These are phyloP conservation scores for Syncephalastrum contaminatum DNA, from an alignment of 371 early-diverging fungal genomes.

Conservation along the genomic window DNA sequence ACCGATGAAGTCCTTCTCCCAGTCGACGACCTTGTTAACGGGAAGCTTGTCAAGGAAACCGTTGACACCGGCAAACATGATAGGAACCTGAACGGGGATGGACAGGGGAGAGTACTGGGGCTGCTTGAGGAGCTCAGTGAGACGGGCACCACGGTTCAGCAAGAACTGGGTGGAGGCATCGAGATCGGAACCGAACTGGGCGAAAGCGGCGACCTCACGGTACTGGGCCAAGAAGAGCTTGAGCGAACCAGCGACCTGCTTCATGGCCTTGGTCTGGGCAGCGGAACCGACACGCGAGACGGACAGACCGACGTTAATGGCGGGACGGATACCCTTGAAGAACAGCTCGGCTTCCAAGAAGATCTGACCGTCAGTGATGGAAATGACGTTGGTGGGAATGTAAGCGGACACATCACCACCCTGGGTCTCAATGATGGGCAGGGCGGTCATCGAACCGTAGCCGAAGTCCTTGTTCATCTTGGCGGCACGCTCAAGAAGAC, in stretches of 20 bases:
- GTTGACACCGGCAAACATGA: slow-evolving; percentile 95
- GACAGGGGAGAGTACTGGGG: slow-evolving; percentile 91
- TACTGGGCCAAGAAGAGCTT: slow-evolving; percentile 98
- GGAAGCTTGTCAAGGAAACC: slow-evolving; percentile 97
- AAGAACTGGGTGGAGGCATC: slow-evolving; percentile 97
- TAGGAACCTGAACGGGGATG: slow-evolving; percentile 90
- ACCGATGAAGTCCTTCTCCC: slow-evolving; percentile 89
- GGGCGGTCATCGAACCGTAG: slow-evolving; percentile 91
- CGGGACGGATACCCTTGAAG: slow-evolving; percentile 98
- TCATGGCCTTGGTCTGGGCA: slow-evolving; percentile 98
- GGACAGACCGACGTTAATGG: slow-evolving; percentile 98
- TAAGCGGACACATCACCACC: slow-evolving; percentile 98
- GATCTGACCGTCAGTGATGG: slow-evolving; percentile 92
- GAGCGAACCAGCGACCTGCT: slow-evolving; percentile 96
- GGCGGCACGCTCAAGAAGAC: slow-evolving; percentile 95
- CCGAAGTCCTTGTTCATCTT: slow-evolving; percentile 94
- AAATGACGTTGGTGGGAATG: slow-evolving; percentile 98
- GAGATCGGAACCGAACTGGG: slow-evolving; percentile 97
- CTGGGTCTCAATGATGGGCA: slow-evolving; percentile 97
- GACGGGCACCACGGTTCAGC: slow-evolving; percentile 97
- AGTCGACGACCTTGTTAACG: slow-evolving; percentile 85
- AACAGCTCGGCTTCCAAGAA: slow-evolving; percentile 97
- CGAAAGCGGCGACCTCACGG: slow-evolving; percentile 98
- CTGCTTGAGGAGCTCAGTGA: slow-evolving; percentile 95
- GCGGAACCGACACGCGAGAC: slow-evolving; percentile 98